Percentiles rank a stretch among this genome's conserved stretches.
Evolutionary conservation across 345 rosid genomes (phyloP).

Genomic region (Acer saccharum): DNA sequence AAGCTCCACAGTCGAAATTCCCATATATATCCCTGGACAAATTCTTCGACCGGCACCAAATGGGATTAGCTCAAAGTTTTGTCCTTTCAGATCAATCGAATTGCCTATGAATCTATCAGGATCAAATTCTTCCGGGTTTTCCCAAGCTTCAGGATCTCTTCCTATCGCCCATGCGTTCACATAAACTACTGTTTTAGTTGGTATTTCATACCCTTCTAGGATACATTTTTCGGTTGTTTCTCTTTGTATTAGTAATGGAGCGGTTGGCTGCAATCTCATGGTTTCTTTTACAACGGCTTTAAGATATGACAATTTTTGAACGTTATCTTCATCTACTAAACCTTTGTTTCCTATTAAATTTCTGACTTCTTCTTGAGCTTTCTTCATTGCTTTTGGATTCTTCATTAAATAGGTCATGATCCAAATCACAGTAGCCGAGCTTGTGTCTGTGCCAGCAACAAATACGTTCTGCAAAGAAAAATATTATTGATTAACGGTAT

Average conservation of each 20-base stretch:
- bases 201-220: neutral
- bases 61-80: neutral
- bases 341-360: neutral
- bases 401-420: constrained; percentile 33
- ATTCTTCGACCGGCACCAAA: neutral
- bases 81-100: constrained; percentile 25
- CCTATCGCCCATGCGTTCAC: constrained; percentile 42
- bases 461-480: constrained; percentile 16
- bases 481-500: neutral
- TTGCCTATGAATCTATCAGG: neutral
- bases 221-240: neutral
- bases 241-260: constrained; percentile 9
- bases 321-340: neutral
- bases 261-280: constrained; percentile 14
- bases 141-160: constrained; percentile 5
- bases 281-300: constrained; percentile 35
- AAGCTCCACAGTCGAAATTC: constrained; percentile 15
- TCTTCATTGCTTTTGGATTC: constrained; percentile 24
- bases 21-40: neutral
- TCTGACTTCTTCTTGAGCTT: constrained; percentile 26
- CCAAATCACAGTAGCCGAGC: constrained; percentile 26
- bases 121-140: neutral
- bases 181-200: neutral
- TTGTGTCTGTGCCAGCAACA: constrained; percentile 31
- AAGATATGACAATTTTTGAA: constrained; percentile 20